Evolutionary conservation across 805 yeast species (phyloP), one percentile per base, ranked within the genome.

Genomic region (Teunomyces barrocoloradensis): DNA sequence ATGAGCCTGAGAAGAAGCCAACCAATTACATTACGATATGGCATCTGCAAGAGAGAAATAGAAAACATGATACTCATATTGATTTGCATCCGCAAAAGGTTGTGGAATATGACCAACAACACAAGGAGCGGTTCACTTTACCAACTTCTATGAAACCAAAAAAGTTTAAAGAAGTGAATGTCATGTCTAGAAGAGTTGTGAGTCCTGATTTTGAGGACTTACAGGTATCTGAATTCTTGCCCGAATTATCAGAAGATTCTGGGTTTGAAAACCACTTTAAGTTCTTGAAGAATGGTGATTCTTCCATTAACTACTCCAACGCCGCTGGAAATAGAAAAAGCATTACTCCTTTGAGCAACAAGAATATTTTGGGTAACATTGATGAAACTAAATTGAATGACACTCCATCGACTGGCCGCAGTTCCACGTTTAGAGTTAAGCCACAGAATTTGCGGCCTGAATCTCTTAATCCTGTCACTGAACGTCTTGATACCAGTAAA

Each of bases 161-260:
- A 48, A 66, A 59, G 45, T 67, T 73, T 55, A 70, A 62, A 47
- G 75, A 71, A 35, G 73, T 71, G 13, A 71, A 69, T 53, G 72
- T 77, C 5, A 60, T 69, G 48, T 68, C 77, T 3, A 66, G 74
- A 43, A 64, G 68, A 47, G 65, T 72, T 4, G 76, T 74, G 12
- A 72, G 73, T 53, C 73, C 79, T 23, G 69, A 69, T 17, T 57
- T 61, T 49, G 74, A 71, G 43, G 78, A 74, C 38, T 54, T 75
- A 25, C 59, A 75, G 27, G 68, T 68, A 1, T 70, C 73, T 18
- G 64, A 68, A 47, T 64, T 71, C 35, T 63, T 78, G 43, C 82
- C 82, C 3, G 78, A 78, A 50, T 43, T 76, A 23, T 70, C 79
- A 1, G 68, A 67, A 30, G 77, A 75, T 38, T 76, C 81, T 2